These are phyloP conservation scores for Abrus pulchellus DNA, from an alignment of 306 rosid genomes.

Conservation along the genomic window DNA sequence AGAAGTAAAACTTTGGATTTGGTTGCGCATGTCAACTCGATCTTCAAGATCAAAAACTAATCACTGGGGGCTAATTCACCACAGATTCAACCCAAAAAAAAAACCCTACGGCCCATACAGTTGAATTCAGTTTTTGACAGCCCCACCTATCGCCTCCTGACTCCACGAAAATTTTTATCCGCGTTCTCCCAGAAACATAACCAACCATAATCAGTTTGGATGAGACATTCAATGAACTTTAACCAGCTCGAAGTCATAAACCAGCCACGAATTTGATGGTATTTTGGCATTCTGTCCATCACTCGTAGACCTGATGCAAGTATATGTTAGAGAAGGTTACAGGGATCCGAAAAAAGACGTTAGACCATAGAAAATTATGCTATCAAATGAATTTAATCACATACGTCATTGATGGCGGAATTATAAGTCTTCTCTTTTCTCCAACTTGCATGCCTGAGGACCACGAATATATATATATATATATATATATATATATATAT, in stretches of 20 bases:
- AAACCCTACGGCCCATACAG: not conserved
- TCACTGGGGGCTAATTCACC: not conserved
- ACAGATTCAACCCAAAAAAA: slow-evolving; percentile 34
- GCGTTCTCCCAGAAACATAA: slow-evolving; percentile 18
- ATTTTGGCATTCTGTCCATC: slow-evolving; percentile 54
- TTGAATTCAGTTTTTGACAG: not conserved
- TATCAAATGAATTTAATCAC: slow-evolving; percentile 39
- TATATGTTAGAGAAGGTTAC: slow-evolving; percentile 34
- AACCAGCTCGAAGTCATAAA: slow-evolving; percentile 75
- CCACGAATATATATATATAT: slow-evolving; percentile 12
- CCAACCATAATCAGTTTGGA: not conserved
- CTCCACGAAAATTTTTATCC: not conserved
- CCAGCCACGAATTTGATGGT: slow-evolving; percentile 83
- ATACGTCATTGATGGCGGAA: slow-evolving; percentile 87
- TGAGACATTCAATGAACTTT: slow-evolving; percentile 65
- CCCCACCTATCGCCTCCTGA: not conserved
- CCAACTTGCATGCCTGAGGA: slow-evolving; percentile 86
- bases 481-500: slow-evolving; percentile 13
- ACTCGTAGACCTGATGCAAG: slow-evolving; percentile 65
- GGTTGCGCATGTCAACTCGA: not conserved
- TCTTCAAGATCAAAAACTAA: slow-evolving; percentile 14
- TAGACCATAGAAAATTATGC: not conserved
- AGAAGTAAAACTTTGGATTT: slow-evolving; percentile 40
- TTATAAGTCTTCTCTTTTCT: slow-evolving; percentile 76
- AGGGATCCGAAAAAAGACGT: slow-evolving; percentile 15